A percentile compares a stretch with the other conserved stretches of the same genome.
phyloP scores from a whole-genome alignment of 139 green algal species.

The Chlorella sp. region DNA sequence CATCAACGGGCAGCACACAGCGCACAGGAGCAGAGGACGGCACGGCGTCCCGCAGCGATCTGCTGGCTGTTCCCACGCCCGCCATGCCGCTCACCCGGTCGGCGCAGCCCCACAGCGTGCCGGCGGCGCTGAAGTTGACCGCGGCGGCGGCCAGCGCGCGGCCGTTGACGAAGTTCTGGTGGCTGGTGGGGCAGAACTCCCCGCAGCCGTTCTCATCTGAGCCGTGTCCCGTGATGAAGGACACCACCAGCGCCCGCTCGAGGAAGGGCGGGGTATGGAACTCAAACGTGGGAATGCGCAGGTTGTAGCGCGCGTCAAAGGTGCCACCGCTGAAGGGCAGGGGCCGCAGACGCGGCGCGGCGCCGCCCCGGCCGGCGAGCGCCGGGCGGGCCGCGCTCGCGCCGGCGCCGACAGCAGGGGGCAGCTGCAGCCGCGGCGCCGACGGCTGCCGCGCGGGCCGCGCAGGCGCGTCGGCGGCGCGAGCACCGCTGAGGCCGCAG shows the following conservation, averaged over 20 bases:
- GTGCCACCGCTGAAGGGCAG: conserved; percentile 33
- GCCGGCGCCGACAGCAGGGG: not conserved
- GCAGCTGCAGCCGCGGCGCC: not conserved
- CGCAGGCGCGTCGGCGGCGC: not conserved
- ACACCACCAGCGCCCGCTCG: conserved; percentile 22
- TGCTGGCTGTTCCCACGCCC: too few relatives aligned
- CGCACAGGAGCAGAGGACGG: too few relatives aligned
- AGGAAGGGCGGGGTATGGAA: conserved; percentile 32
- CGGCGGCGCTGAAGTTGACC: conserved; percentile 35
- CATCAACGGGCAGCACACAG: too few relatives aligned
- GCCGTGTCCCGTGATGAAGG: conserved; percentile 58
- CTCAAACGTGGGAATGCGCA: not conserved
- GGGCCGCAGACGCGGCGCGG: not conserved
- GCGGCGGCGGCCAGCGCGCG: conserved; percentile 14
- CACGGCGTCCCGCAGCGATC: too few relatives aligned
- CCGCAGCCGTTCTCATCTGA: conserved; percentile 44
- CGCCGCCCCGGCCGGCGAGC: too few relatives aligned
- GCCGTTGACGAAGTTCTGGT: conserved; percentile 52
- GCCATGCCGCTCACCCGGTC: conserved; percentile 14
- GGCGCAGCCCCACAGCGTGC: conserved; percentile 53
- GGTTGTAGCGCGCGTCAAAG: conserved; percentile 44
- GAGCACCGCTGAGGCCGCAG: not conserved
- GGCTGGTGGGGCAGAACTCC: conserved; percentile 56
- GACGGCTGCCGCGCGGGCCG: not conserved
- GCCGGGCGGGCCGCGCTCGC: too few relatives aligned